These are phyloP conservation scores for Cyclanthera cordifolia DNA, from an alignment of 306 rosid species.

Conservation along the genomic window DNA sequence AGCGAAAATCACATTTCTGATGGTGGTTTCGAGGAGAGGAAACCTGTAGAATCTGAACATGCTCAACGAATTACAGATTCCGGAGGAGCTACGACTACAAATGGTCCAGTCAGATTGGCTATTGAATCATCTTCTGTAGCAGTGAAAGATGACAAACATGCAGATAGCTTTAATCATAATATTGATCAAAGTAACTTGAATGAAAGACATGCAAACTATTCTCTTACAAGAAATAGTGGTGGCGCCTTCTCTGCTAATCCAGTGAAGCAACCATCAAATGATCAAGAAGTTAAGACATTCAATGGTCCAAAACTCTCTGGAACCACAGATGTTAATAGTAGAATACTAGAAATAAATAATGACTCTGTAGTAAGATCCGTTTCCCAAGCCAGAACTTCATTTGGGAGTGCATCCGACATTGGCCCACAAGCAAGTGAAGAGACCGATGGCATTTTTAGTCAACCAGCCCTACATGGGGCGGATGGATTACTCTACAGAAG, in stretches of 20 bases:
- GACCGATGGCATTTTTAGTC: slow-evolving; percentile 29
- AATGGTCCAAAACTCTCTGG: slow-evolving; percentile 12
- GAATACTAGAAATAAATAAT: slow-evolving; percentile 24
- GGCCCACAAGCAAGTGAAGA: slow-evolving; percentile 31
- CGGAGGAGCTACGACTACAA: slow-evolving; percentile 63
- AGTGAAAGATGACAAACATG: slow-evolving; percentile 24
- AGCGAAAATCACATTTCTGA: slow-evolving; percentile 32
- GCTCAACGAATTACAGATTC: slow-evolving; percentile 34
- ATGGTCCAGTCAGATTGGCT: slow-evolving; percentile 27
- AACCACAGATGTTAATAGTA: slow-evolving; percentile 29
- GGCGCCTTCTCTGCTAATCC: slow-evolving; percentile 23
- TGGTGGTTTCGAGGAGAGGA: slow-evolving; percentile 36
- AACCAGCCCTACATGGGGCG: slow-evolving; percentile 27
- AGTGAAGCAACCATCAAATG: slow-evolving; percentile 26
- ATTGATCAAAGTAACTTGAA: slow-evolving; percentile 28
- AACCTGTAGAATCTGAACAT: slow-evolving; percentile 46
- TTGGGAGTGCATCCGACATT: slow-evolving; percentile 25
- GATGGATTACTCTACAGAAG: slow-evolving; percentile 33
- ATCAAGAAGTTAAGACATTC: neutral
- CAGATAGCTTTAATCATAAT: slow-evolving; percentile 24
- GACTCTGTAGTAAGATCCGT: slow-evolving; percentile 22
- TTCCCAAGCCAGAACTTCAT: slow-evolving; percentile 23
- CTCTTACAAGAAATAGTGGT: slow-evolving; percentile 23
- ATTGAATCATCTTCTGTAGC: slow-evolving; percentile 26
- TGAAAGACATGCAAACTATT: slow-evolving; percentile 19